Conservation (phyloP, 352 stramenopile genomes). For the Blastocystis sp. region DNA sequence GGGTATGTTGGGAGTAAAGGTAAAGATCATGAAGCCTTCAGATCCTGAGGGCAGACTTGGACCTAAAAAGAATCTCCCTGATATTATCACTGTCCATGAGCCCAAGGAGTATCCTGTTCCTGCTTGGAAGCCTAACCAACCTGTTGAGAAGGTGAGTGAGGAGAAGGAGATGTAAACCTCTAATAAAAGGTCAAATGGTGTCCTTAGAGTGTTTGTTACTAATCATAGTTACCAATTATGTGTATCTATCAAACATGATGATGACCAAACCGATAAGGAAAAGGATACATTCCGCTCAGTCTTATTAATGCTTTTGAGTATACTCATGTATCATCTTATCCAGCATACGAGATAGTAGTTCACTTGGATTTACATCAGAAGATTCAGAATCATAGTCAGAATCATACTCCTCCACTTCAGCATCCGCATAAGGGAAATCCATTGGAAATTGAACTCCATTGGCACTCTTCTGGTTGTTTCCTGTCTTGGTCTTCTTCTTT, state of each 20-base stretch:
- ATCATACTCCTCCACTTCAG: background rate
- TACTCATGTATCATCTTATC: too few species aligned
- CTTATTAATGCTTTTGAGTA: too few species aligned
- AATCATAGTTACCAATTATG: background rate
- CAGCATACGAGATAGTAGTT: too few species aligned
- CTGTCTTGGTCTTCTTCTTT: background rate
- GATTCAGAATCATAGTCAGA: too few species aligned
- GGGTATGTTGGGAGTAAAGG: slow-evolving; percentile 97
- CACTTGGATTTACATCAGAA: too few species aligned
- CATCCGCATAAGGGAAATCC: background rate
- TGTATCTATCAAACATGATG: background rate
- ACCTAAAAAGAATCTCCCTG: slow-evolving; percentile 91
- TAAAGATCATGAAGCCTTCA: slow-evolving; percentile 96
- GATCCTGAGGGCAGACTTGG: slow-evolving; percentile 90
- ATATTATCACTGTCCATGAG: slow-evolving; percentile 96
- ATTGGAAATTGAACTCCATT: background rate
- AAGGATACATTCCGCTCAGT: too few species aligned
- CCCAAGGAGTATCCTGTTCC: slow-evolving; percentile 81
- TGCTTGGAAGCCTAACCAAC: slow-evolving; percentile 32
- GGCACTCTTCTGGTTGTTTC: background rate
- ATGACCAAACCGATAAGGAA: too few species aligned
- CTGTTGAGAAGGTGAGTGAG: background rate
- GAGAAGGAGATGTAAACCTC: slow-evolving; percentile 32
- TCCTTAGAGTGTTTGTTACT: background rate
- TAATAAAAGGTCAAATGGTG: too few species aligned